Evolutionary conservation across 2,329 filamentous ascomycete species (phyloP).

Genomic region (Apiospora phragmitis): DNA sequence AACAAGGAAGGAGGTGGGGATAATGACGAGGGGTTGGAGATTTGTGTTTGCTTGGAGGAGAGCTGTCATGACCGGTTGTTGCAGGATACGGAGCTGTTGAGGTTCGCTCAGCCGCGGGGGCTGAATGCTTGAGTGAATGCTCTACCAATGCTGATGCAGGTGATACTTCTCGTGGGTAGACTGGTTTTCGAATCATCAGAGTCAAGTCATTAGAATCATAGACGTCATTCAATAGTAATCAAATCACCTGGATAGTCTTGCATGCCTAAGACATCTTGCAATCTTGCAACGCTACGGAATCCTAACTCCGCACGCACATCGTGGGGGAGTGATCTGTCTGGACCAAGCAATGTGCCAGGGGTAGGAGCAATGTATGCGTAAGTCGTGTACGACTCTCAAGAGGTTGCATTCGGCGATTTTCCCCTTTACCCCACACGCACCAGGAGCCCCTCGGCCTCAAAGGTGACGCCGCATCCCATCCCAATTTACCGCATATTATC

Average conservation of each 20-base stretch:
- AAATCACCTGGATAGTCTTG: no score
- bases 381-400: no score
- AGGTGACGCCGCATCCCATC: not conserved
- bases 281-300: no score
- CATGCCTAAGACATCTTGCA: no score
- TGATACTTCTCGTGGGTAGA: no score
- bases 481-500: not conserved
- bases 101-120: conserved; percentile 12
- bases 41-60: conserved; percentile 22
- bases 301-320: not conserved
- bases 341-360: not conserved
- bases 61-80: conserved; percentile 20
- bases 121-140: not conserved
- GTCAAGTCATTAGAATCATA: no score
- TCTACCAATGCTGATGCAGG: no score
- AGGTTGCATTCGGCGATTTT: not conserved
- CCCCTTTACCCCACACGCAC: not conserved
- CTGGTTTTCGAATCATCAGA: no score
- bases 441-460: not conserved
- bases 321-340: not conserved
- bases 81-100: conserved; percentile 18
- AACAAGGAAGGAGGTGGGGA: not conserved
- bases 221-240: no score
- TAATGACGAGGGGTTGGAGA: conserved; percentile 23
- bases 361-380: not conserved